phyloP scores from a whole-genome alignment of 371 early-diverging fungal genomes.

The Haplosporangium sp. region DNA sequence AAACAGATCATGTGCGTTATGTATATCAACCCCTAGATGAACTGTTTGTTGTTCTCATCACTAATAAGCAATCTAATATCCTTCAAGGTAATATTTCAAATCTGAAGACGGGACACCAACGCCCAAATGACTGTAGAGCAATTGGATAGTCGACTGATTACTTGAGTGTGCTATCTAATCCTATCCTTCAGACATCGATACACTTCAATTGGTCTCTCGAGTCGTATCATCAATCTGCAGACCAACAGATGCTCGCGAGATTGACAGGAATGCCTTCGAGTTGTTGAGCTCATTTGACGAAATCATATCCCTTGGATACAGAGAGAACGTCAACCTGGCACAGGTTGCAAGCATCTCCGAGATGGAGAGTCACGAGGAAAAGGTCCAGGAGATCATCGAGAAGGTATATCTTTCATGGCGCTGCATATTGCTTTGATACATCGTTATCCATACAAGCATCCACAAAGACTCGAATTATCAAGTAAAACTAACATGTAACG shows the following conservation, averaged over 20 bases:
- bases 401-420: slow-evolving; percentile 74
- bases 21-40: slow-evolving; percentile 98
- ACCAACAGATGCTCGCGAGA: slow-evolving; percentile 80
- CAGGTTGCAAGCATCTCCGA: slow-evolving; percentile 93
- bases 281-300: slow-evolving; percentile 96
- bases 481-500: not conserved
- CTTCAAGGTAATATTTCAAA: slow-evolving; percentile 76
- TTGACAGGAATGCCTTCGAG: slow-evolving; percentile 90
- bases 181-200: slow-evolving; percentile 74
- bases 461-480: too few species aligned
- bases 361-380: slow-evolving; percentile 98
- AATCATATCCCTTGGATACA: slow-evolving; percentile 90
- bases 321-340: slow-evolving; percentile 76
- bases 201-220: slow-evolving; percentile 92
- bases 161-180: not conserved
- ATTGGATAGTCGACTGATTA: too few species aligned
- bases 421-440: too few species aligned
- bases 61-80: slow-evolving; percentile 77
- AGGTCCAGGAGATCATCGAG: slow-evolving; percentile 95
- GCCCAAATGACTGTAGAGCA: too few species aligned
- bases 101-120: too few species aligned
- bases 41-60: slow-evolving; percentile 75
- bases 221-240: slow-evolving; percentile 92
- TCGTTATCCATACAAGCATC: too few species aligned
- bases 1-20: slow-evolving; percentile 96